phyloP scores from a whole-genome alignment of 1,139 yeast species.

The Blastobotrys proliferans region DNA sequence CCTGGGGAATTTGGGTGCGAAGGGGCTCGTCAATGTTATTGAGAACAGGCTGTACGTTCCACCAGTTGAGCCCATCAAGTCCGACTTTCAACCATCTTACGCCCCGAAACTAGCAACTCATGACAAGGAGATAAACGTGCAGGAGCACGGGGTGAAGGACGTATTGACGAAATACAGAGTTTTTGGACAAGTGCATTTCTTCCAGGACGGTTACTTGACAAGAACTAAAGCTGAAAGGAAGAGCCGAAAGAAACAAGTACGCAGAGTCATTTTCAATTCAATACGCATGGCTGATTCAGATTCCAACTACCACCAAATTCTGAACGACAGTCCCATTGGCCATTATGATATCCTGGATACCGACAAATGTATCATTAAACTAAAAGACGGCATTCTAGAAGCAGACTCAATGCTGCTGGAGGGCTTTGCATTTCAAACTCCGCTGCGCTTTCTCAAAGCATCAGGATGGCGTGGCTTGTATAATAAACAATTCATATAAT shows the following conservation, averaged over 20 bases:
- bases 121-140: constrained; percentile 48
- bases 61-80: no score
- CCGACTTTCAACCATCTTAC: constrained; percentile 32
- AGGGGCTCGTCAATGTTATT: constrained; percentile 48
- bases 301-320: no score
- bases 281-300: no score
- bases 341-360: no score
- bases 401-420: constrained; percentile 16
- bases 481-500: background rate
- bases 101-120: constrained; percentile 53
- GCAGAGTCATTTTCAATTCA: constrained; percentile 13
- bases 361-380: constrained; percentile 13
- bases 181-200: constrained; percentile 57
- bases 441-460: constrained; percentile 15
- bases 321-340: no score
- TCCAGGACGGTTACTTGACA: constrained; percentile 34
- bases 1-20: constrained; percentile 59
- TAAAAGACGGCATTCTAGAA: constrained; percentile 16
- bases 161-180: constrained; percentile 49
- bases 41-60: constrained; percentile 35
- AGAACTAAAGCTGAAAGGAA: constrained; percentile 9
- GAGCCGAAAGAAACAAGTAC: background rate
- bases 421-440: constrained; percentile 17
- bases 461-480: constrained; percentile 17
- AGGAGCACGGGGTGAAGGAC: constrained; percentile 34